Evolutionary conservation across 2,329 filamentous ascomycete species (phyloP).

Genomic region (Cylindrodendrum hubeiense): DNA sequence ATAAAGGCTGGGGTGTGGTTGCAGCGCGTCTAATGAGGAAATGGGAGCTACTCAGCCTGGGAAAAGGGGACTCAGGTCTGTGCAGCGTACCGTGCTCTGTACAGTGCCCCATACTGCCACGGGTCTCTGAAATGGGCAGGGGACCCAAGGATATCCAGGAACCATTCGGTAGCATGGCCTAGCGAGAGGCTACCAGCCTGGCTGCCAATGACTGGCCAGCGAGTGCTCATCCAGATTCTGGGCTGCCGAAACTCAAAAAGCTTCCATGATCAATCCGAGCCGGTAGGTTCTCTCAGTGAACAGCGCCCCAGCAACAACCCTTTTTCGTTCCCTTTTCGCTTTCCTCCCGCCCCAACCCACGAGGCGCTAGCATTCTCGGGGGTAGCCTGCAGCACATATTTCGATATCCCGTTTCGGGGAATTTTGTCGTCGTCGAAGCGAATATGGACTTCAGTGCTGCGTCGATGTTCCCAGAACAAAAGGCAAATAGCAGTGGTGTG

Average conservation of each 20-base stretch:
- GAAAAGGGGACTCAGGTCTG: background rate
- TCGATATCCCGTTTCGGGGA: background rate
- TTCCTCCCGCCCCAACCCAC: background rate
- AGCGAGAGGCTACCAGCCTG: background rate
- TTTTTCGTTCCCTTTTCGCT: background rate
- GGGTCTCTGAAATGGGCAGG: background rate
- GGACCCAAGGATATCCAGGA: background rate
- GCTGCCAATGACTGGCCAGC: background rate
- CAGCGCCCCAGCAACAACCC: background rate
- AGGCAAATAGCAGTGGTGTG: background rate
- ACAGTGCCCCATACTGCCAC: background rate
- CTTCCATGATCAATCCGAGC: background rate
- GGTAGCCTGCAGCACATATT: constrained; percentile 6
- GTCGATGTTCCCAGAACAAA: background rate
- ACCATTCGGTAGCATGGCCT: too few relatives aligned
- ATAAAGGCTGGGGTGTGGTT: constrained; percentile 1
- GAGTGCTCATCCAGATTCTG: background rate
- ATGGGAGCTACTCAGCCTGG: background rate
- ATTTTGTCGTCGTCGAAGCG: constrained; percentile 7
- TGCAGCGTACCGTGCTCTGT: background rate
- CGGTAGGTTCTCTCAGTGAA: background rate
- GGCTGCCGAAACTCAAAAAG: constrained; percentile 13
- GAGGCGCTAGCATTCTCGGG: background rate
- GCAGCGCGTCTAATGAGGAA: background rate
- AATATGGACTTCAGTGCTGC: background rate